Conservation (phyloP, 139 green algal species). For the Chlamydomonas asymmetrica region DNA sequence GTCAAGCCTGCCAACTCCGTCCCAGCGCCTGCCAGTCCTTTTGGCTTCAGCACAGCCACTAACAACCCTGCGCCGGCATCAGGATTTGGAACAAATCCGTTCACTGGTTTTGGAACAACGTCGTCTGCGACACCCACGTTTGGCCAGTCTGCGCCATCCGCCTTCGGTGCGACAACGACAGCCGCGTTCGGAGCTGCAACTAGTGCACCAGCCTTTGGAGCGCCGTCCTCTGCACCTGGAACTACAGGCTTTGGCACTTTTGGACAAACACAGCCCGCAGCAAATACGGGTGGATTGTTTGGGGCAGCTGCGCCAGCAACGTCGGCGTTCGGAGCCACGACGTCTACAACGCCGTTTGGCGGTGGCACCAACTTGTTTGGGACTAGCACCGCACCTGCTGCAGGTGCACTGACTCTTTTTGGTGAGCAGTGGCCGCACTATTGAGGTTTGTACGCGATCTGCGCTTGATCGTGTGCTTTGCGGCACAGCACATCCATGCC, state of each 20-base stretch:
- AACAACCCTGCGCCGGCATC: too few species aligned
- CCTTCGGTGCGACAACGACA: too few species aligned
- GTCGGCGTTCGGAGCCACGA: not conserved
- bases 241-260: conserved; percentile 5
- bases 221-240: not conserved
- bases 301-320: not conserved
- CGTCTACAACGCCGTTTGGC: conserved; percentile 2
- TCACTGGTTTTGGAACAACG: too few species aligned
- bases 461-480: not conserved
- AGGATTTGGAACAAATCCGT: too few species aligned
- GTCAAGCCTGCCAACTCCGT: too few species aligned
- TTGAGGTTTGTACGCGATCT: too few species aligned
- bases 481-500: not conserved
- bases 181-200: conserved; percentile 1
- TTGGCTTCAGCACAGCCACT: conserved; percentile 23
- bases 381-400: not conserved
- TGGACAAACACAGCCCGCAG: not conserved
- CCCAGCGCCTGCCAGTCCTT: conserved; percentile 18
- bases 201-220: conserved; percentile 10
- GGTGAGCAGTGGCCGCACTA: not conserved
- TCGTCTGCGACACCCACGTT: too few species aligned
- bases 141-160: too few species aligned
- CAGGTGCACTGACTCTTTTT: conserved; percentile 1
- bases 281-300: not conserved
- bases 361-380: not conserved